These are phyloP conservation scores for Plasmodium billcollinsi DNA, from an alignment of 169 alveolate genomes.

Conservation along the genomic window DNA sequence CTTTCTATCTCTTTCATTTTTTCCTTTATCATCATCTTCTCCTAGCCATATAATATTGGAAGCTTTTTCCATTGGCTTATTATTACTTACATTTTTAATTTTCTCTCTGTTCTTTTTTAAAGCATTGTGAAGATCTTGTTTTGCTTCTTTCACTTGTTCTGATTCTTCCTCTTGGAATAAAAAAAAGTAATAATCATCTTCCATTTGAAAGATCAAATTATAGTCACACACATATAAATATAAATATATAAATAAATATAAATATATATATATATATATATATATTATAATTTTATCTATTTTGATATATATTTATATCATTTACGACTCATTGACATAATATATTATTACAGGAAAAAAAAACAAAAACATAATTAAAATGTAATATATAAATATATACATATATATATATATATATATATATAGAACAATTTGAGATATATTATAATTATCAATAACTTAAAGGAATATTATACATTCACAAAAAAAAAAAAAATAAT, in stretches of 20 bases:
- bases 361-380: not conserved
- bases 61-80: slow-evolving; percentile 50
- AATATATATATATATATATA: not conserved
- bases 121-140: slow-evolving; percentile 62
- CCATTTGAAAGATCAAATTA: slow-evolving; percentile 24
- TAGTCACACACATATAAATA: not conserved
- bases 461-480: too few relatives aligned
- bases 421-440: too few relatives aligned
- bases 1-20: not conserved
- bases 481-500: too few relatives aligned
- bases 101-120: slow-evolving; percentile 51
- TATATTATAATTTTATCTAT: not conserved
- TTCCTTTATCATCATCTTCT: not conserved
- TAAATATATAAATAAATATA: not conserved
- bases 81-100: not conserved
- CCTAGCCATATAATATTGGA: slow-evolving; percentile 20
- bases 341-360: not conserved
- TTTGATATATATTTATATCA: too few relatives aligned
- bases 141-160: slow-evolving; percentile 58
- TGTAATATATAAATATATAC: too few relatives aligned
- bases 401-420: too few relatives aligned
- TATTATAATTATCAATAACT: too few relatives aligned
- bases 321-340: too few relatives aligned
- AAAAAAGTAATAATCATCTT: slow-evolving; percentile 54
- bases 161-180: slow-evolving; percentile 59